Evolutionary conservation across 2,329 filamentous ascomycete genomes (phyloP).

Genomic region (Fusarium humuli): DNA sequence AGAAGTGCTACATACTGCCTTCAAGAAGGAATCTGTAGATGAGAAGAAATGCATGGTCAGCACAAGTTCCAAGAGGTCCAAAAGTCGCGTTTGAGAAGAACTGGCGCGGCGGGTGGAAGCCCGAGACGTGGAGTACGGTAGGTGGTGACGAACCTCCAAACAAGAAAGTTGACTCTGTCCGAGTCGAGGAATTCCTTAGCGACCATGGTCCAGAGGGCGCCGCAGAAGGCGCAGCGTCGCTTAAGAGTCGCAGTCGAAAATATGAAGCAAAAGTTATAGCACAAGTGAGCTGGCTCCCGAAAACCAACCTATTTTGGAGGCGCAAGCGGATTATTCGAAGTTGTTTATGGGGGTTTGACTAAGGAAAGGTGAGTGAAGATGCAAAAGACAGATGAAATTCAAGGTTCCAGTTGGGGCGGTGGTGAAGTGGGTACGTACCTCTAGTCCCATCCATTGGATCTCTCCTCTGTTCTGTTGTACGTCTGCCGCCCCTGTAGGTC

Average conservation of each 20-base stretch:
- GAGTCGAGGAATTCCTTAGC: slow-evolving; percentile 72
- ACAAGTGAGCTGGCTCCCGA: slow-evolving; percentile 31
- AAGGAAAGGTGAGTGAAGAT: slow-evolving; percentile 50
- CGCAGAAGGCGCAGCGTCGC: slow-evolving; percentile 50
- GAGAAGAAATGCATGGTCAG: slow-evolving; percentile 39
- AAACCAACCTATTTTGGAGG: slow-evolving; percentile 34
- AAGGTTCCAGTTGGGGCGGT: slow-evolving; percentile 46
- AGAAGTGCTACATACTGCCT: slow-evolving; percentile 65
- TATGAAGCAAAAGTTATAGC: slow-evolving; percentile 22
- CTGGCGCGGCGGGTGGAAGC: slow-evolving; percentile 29
- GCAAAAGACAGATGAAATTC: slow-evolving; percentile 52
- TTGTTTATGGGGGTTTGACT: slow-evolving; percentile 32
- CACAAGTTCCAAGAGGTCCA: slow-evolving; percentile 23
- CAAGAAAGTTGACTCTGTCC: slow-evolving; percentile 76
- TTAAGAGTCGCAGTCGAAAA: slow-evolving; percentile 34
- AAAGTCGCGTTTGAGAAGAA: slow-evolving; percentile 19
- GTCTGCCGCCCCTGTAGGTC: slow-evolving; percentile 30
- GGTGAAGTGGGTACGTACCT: slow-evolving; percentile 48
- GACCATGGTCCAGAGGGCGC: slow-evolving; percentile 58
- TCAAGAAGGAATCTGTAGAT: slow-evolving; percentile 67
- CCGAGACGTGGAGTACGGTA: slow-evolving; percentile 43
- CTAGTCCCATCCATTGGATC: not conserved
- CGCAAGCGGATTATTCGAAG: slow-evolving; percentile 28
- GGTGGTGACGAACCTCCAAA: slow-evolving; percentile 72
- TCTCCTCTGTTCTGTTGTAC: slow-evolving; percentile 28